Conservation (phyloP, 1,284 basidiomycete species). For the Sporisorium graminicola region DNA sequence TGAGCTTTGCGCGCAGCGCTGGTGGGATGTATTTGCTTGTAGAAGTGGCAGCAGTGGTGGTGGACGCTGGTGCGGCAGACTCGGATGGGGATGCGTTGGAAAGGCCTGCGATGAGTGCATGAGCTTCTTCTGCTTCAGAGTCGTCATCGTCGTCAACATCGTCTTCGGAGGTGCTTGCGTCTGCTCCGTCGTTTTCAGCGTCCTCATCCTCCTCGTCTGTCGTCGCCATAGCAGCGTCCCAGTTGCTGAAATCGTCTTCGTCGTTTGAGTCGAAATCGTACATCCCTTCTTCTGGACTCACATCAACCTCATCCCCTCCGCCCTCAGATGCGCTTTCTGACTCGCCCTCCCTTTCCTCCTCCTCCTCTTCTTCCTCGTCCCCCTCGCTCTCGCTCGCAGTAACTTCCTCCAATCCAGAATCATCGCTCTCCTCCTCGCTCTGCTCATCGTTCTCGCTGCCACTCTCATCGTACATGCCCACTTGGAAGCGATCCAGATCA, state of each 20-base stretch:
- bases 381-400: conserved; percentile 14
- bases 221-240: conserved; percentile 55
- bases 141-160: conserved; percentile 17
- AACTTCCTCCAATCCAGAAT: conserved; percentile 25
- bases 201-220: conserved; percentile 41
- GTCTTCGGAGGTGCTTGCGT: conserved; percentile 3
- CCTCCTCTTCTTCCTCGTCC: background rate
- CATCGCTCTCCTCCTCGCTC: conserved; percentile 16
- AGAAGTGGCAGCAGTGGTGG: conserved; percentile 24
- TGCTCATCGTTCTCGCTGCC: conserved; percentile 14
- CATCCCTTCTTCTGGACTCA: conserved; percentile 28
- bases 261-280: conserved; percentile 49
- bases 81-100: background rate
- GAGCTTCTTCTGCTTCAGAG: conserved; percentile 42
- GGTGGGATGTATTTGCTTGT: conserved; percentile 73
- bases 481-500: conserved; percentile 59
- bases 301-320: conserved; percentile 7
- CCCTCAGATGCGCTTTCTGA: background rate
- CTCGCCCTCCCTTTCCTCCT: conserved; percentile 23
- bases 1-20: conserved; percentile 71
- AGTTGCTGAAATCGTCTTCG: conserved; percentile 50
- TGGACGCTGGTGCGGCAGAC: background rate
- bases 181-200: conserved; percentile 13
- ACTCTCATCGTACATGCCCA: conserved; percentile 48
- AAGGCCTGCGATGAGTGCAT: conserved; percentile 20